Base-by-base conservation (phyloP, 805 yeast species). In the Henningerozyma blattae region DNA sequence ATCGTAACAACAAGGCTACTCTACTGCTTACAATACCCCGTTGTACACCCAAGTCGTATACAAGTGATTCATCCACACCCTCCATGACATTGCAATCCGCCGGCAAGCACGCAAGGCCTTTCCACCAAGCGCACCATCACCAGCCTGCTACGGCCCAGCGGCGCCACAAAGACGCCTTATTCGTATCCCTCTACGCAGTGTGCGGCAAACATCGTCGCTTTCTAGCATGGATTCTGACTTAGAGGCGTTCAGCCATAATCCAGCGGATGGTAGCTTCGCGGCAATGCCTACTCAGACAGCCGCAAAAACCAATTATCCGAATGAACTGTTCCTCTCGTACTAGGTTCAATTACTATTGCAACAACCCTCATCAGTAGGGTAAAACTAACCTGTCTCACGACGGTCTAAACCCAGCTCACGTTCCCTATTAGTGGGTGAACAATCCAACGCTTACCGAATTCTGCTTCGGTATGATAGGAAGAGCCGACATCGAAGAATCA, bases 1-100 rank as follows among this genome's bases (percentile, higher is more conserved):
- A 63, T 64, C 68, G 69, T 61, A 64, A 62, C 67, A 62, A 62
- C 68, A 64, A 61, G 69, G 68, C 68, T 63, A 62, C 68, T 64
- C 68, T 62, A 59, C 68, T 63, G 64, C 67, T 58, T 58, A 58
- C 62, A 61, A 59, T 58, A 61, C 65, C 59, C 62, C 60, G 65
- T 59, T 61, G 64, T 57, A 59, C 63, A 36, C 53, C 53, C 58
- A 59, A 61, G 65, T 61, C 63, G 64, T 59, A 47, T 60, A 63
- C 66, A 56, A 58, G 59, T 62, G 67, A 62, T 62, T 61, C 59
- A 58, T 58, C 64, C 64, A 54, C 64, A 61, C 62, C 59, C 63
- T 59, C 52, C 45, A 50, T 58, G 54, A 58, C 61, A 60, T 61
- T 61, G 64, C 63, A 48, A 60, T 59, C 34, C 64, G 56, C 54